These are phyloP conservation scores for Cymbopogon citratus DNA, from an alignment of 176 grass and related monocot genomes.

Conservation along the genomic window DNA sequence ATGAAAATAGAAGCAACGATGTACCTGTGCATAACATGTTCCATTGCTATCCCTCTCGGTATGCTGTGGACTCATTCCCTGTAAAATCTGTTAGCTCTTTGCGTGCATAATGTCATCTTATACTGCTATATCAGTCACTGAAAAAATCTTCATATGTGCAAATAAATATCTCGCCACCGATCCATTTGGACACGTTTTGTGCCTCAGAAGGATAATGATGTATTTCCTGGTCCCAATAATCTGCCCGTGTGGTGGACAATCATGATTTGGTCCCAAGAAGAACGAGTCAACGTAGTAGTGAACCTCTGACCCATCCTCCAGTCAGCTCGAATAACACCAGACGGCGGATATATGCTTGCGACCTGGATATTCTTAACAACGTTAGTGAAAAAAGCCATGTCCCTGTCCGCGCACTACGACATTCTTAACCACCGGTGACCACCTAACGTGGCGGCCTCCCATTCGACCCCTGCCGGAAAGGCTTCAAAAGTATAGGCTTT, in stretches of 20 bases:
- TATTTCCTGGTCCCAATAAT: not conserved
- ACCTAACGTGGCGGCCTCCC: slow-evolving; percentile 25
- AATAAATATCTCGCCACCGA: slow-evolving; percentile 2
- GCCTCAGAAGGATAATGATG: not conserved
- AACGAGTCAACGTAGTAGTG: slow-evolving; percentile 35
- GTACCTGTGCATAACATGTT: not conserved
- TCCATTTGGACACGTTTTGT: not conserved
- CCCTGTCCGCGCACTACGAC: slow-evolving; percentile 13
- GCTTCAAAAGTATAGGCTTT: slow-evolving; percentile 10
- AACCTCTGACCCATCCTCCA: slow-evolving; percentile 9
- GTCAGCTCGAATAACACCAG: slow-evolving; percentile 14
- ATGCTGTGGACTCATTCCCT: not conserved
- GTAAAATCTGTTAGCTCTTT: not conserved
- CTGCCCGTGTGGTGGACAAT: slow-evolving; percentile 6
- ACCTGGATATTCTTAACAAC: slow-evolving; percentile 15
- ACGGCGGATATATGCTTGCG: not conserved
- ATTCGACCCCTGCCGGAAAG: slow-evolving; percentile 32
- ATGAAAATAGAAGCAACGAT: not conserved
- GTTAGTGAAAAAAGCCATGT: not conserved
- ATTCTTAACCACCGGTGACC: slow-evolving; percentile 14
- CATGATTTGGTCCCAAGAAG: not conserved
- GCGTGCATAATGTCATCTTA: not conserved
- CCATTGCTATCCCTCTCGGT: not conserved
- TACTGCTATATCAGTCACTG: not conserved
- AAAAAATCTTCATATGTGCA: not conserved